phyloP scores from a whole-genome alignment of 129 eudicot species.

The Logfia minima region DNA sequence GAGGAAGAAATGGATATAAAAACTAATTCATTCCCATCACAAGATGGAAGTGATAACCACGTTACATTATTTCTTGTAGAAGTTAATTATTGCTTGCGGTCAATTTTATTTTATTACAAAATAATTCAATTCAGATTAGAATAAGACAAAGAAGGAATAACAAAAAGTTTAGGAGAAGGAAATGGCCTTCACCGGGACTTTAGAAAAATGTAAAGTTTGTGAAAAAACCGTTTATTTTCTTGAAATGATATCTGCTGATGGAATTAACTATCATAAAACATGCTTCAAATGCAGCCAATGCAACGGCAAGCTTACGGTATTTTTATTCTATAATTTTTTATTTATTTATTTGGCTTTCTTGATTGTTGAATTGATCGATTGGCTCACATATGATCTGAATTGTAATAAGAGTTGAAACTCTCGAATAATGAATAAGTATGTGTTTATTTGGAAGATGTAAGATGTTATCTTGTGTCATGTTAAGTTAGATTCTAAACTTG shows the following conservation, averaged over 20 bases:
- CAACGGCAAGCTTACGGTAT: slow-evolving; percentile 71
- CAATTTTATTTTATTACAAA: background rate
- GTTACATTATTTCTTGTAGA: slow-evolving; percentile 22
- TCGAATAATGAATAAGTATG: background rate
- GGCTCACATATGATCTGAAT: background rate
- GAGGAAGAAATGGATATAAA: slow-evolving; percentile 23
- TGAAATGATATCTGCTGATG: slow-evolving; percentile 81
- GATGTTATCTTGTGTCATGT: background rate
- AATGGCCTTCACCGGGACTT: slow-evolving; percentile 71
- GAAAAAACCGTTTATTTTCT: slow-evolving; percentile 74
- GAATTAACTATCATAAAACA: slow-evolving; percentile 67
- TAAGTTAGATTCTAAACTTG: background rate
- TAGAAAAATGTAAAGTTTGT: slow-evolving; percentile 82
- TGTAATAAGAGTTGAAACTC: background rate
- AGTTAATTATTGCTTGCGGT: background rate
- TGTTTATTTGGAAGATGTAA: background rate
- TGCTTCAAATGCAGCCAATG: slow-evolving; percentile 87
- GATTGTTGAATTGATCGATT: background rate
- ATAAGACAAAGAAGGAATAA: slow-evolving; percentile 8
- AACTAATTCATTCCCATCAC: slow-evolving; percentile 23
- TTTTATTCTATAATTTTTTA: too few relatives aligned
- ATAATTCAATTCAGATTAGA: slow-evolving; percentile 14
- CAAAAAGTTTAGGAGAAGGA: background rate
- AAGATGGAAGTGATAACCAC: slow-evolving; percentile 24
- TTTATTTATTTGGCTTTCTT: background rate